These are phyloP conservation scores for Bathelium albidoporum DNA, from an alignment of 495 filamentous ascomycete species.

Conservation along the genomic window DNA sequence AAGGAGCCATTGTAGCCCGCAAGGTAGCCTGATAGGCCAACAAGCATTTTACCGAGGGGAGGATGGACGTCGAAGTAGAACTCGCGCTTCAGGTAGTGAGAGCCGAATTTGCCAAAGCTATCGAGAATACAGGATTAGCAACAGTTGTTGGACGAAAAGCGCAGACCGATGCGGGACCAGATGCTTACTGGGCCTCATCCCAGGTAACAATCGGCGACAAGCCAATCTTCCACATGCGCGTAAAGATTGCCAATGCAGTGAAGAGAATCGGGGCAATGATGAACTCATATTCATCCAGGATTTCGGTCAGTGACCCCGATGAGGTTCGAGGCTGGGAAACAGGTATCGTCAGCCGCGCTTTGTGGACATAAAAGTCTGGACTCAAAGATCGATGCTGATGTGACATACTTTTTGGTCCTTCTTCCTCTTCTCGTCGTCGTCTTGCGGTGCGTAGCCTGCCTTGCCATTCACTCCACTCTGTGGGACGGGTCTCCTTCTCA, in stretches of 20 bases:
- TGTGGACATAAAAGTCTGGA: not conserved
- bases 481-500: conserved; percentile 65
- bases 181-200: conserved; percentile 85
- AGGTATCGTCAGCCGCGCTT: conserved; percentile 7
- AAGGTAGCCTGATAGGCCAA: conserved; percentile 88
- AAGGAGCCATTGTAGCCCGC: conserved; percentile 99
- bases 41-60: conserved; percentile 94
- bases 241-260: conserved; percentile 83
- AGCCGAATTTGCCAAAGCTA: conserved; percentile 98
- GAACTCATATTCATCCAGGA: conserved; percentile 72
- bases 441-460: conserved; percentile 29
- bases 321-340: conserved; percentile 22
- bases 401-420: conserved; percentile 48
- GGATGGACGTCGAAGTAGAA: conserved; percentile 99
- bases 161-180: not conserved
- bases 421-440: conserved; percentile 58
- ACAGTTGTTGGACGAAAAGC: not conserved
- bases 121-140: conserved; percentile 3
- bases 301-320: conserved; percentile 40
- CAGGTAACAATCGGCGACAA: conserved; percentile 93
- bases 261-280: conserved; percentile 81
- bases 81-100: conserved; percentile 95
- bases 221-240: conserved; percentile 89
- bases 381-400: not conserved
- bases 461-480: conserved; percentile 35